phyloP scores from a whole-genome alignment of 495 filamentous ascomycete species.

The Penicillium angulare region DNA sequence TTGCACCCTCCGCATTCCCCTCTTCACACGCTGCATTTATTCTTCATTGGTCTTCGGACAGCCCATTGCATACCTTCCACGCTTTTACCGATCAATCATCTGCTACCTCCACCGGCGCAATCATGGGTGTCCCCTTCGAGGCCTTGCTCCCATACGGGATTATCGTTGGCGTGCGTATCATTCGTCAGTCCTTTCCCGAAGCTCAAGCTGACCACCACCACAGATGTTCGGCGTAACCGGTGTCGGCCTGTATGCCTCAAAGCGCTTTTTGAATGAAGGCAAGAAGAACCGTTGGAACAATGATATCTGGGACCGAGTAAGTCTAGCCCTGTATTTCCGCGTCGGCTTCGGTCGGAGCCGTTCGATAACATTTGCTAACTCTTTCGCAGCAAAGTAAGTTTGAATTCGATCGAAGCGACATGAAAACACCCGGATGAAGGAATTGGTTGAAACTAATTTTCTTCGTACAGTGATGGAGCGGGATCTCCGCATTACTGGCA shows the following conservation, averaged over 20 bases:
- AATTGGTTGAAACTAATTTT: constrained; percentile 12
- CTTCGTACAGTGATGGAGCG: constrained; percentile 87
- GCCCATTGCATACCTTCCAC: constrained; percentile 6
- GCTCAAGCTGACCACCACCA: constrained; percentile 26
- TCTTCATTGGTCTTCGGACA: constrained; percentile 2
- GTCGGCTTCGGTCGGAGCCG: constrained; percentile 34
- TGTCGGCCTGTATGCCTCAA: constrained; percentile 68
- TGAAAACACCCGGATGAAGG: not conserved
- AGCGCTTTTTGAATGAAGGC: constrained; percentile 79
- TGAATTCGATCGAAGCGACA: not conserved
- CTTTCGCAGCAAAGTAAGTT: constrained; percentile 69
- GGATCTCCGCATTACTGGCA: constrained; percentile 86
- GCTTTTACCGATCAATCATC: not conserved
- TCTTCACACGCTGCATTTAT: constrained; percentile 20
- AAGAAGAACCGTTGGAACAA: constrained; percentile 80
- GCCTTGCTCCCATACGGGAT: constrained; percentile 91
- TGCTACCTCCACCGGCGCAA: constrained; percentile 14
- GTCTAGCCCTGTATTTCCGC: constrained; percentile 26
- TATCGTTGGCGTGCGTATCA: constrained; percentile 70
- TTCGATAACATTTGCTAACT: constrained; percentile 38
- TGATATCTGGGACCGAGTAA: constrained; percentile 92
- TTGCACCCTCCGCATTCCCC: constrained; percentile 24
- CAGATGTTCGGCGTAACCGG: constrained; percentile 93
- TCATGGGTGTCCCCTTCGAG: constrained; percentile 96
- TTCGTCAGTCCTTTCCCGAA: constrained; percentile 16